Evolutionary conservation across 2,329 filamentous ascomycete genomes (phyloP), one percentile per base, ranked within the genome.

Genomic region (Ophiostoma sp.): DNA sequence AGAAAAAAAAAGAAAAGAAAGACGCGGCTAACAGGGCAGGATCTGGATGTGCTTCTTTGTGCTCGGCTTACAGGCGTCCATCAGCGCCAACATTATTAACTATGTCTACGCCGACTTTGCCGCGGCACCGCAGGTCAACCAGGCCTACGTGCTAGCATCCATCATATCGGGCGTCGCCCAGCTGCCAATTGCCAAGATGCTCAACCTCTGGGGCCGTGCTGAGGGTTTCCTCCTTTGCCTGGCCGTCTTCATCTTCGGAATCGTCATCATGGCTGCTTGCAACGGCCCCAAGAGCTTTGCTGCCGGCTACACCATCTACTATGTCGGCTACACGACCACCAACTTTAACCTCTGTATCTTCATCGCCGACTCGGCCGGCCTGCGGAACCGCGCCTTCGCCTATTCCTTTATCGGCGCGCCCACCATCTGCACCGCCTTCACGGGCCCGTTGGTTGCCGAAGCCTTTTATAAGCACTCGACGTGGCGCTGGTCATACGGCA

Each of bases 401-500:
- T 84, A 87, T 27, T 84, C 87, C 1, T 83, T 90, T 71, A 85
- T 86, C 14, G 81, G 84, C 18, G 85, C 89, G 1, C 89, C 89
- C 0, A 89, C 87, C 74, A 83, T 91, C 70, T 81, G 86, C 68
- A 89, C 87, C 0, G 85, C 87, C 5, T 91, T 86, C 79, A 82
- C 85, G n/a, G 85, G 86, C 4, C 83, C 85, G 0, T 83, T 82
- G 40, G 83, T 87, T 65, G 83, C 84, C 0, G 78, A 84, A 11
- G 76, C 78, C 0, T 82, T 88, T 66, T 77, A 85, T 18, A 70
- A 75, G 7, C 77, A 82, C n/a, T 78, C 82, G 4, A 84, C 83
- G 64, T 91, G 85, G 84, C 82, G 87, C 67, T 91, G 88, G 89
- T 88, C 83, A 4, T 88, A 87, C 71, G 88, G 88, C 64, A 81